Evolutionary conservation across 257 asterid genomes (phyloP), one percentile per base, ranked within the genome.

Genomic region (Plectranthus barbatus): DNA sequence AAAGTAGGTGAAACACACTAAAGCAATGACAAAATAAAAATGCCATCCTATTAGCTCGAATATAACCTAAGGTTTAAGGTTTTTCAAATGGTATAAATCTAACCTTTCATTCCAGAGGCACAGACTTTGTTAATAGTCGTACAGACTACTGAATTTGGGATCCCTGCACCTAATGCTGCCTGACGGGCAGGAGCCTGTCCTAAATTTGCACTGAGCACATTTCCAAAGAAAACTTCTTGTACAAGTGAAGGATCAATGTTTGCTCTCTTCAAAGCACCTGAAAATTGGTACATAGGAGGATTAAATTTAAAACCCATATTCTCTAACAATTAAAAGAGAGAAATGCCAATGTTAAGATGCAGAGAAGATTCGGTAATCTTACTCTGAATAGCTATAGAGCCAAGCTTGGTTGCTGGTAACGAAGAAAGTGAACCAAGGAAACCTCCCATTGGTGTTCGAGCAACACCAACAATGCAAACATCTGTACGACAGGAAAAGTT

Each of bases 121-220:
- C 99, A 93, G 45, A 93, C 99, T 85, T 93, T 93, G 84, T 93
- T 93, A 56, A 93, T 72, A 29, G 99, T 78, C 0, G 99, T 93
- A 74, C 97, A 93, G 75, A 87, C 57, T 41, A 93, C 97, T 18
- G 94, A 68, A 75, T 84, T 81, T 4, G 96, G 90, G 57, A 93
- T 84, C 60, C 99, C 97, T 29, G 99, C 97, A 77, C 95, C 97
- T 57, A 93, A 65, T n/a, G 99, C 95, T 3, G 99, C 97, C 72
- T 93, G 99, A 70, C 99, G 84, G 17, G 99, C 99, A 34, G 99
- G 97, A 77, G 97, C 99, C 79, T 93, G 99, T 52, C 99, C 99
- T 76, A 93, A 74, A 67, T 93, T 93, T 61, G 99, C 99, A 59
- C 96, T 87, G 56, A 90, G 97, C 23, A 93, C 99, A 78, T 93